Evolutionary conservation across 192 early-diverging fungal genomes (phyloP).

Genomic region (Umbelopsis sp.): DNA sequence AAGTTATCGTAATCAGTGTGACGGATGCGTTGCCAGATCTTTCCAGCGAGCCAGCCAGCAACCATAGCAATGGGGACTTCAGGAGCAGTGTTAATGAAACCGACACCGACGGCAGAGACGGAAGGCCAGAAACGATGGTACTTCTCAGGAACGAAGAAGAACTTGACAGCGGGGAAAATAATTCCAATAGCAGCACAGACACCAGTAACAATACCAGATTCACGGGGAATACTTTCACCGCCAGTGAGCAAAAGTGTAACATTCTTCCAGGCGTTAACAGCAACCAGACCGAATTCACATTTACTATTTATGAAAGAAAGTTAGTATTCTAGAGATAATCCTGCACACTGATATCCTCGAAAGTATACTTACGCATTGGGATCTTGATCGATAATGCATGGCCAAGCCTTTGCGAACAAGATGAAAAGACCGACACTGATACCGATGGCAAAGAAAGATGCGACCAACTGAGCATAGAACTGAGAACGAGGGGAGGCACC

Average conservation of each 20-base stretch:
- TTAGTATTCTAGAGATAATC: conserved; percentile 38
- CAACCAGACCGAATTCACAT: conserved; percentile 40
- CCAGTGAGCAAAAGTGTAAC: conserved; percentile 47
- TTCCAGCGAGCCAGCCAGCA: conserved; percentile 40
- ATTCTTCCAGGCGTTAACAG: conserved; percentile 37
- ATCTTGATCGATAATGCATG: conserved; percentile 49
- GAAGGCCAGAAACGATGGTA: conserved; percentile 55
- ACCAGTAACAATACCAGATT: conserved; percentile 47
- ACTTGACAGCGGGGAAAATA: conserved; percentile 36
- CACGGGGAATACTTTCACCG: conserved; percentile 35
- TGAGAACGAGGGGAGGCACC: conserved; percentile 66
- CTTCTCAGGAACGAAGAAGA: conserved; percentile 50
- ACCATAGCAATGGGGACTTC: conserved; percentile 51
- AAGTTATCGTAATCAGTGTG: conserved; percentile 33
- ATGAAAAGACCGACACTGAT: conserved; percentile 59
- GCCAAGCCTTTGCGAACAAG: conserved; percentile 64
- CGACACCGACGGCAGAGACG: conserved; percentile 47
- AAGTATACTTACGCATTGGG: conserved; percentile 37
- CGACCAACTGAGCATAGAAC: conserved; percentile 64
- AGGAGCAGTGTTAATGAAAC: conserved; percentile 53
- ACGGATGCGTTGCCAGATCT: conserved; percentile 44
- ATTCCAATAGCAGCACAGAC: conserved; percentile 43
- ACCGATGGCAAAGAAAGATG: conserved; percentile 58
- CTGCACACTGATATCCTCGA: conserved; percentile 37
- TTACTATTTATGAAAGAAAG: conserved; percentile 21